phyloP scores from a whole-genome alignment of 2,329 filamentous ascomycete genomes.

The Penicillium hesseltinei region DNA sequence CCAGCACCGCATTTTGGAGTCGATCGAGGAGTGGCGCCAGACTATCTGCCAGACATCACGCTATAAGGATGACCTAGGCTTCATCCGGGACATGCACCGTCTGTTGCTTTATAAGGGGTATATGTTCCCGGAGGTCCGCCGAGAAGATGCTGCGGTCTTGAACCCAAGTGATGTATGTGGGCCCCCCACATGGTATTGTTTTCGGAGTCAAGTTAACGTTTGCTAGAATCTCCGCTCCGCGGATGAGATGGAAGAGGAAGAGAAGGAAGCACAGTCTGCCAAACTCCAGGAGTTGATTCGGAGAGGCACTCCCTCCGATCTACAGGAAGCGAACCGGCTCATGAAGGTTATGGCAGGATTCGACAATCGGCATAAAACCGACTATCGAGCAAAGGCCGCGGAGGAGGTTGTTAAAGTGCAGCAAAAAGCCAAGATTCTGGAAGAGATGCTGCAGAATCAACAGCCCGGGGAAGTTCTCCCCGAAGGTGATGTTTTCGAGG shows the following conservation, averaged over 20 bases:
- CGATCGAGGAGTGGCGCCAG: conserved; percentile 96
- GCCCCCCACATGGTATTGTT: background rate
- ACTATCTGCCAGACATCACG: conserved; percentile 98
- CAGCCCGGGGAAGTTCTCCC: conserved; percentile 75
- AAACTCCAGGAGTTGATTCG: conserved; percentile 97
- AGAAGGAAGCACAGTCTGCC: conserved; percentile 90
- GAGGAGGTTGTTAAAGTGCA: conserved; percentile 94
- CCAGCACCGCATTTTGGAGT: conserved; percentile 87
- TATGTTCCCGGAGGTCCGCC: conserved; percentile 84
- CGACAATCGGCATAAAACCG: conserved; percentile 91
- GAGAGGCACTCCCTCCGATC: conserved; percentile 82
- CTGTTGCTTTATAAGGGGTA: conserved; percentile 96
- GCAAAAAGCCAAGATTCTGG: conserved; percentile 86
- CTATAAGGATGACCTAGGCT: conserved; percentile 95
- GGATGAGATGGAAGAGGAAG: conserved; percentile 98
- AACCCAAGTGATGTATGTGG: conserved; percentile 89
- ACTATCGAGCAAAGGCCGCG: conserved; percentile 95
- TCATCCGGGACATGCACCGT: conserved; percentile 96
- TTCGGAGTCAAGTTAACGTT: conserved; percentile 28
- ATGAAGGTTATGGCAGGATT: conserved; percentile 99
- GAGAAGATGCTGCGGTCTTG: conserved; percentile 91
- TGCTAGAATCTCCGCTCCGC: conserved; percentile 85
- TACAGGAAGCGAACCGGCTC: conserved; percentile 93
- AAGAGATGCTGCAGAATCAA: conserved; percentile 87
- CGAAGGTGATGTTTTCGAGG: conserved; percentile 67